Evolutionary conservation across 805 yeast species (phyloP), one percentile per base, ranked within the genome.

Genomic region (Starmera amethionina): DNA sequence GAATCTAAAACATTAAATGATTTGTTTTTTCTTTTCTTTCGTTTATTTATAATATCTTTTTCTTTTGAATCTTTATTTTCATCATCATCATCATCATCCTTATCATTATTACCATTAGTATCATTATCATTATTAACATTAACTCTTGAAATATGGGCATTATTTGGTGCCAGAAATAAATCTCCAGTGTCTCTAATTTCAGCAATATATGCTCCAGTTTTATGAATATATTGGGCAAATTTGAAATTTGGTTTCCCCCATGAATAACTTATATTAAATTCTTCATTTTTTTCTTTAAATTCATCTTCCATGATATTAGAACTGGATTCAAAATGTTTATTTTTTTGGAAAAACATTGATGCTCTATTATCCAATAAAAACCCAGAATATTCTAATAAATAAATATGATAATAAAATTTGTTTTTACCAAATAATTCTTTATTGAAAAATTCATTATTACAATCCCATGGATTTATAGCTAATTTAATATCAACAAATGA

Each of bases 191-290:
- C 85, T 47, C 89, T 67, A 29, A 90, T 67, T 59, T 90, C 97
- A 2, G 93, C 95, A 40, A 93, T 77, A 51, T 89, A 86, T 1
- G 85, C 79, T 3, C 99, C 99, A 0, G 95, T 77, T 43, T 69
- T 72, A 58, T 93, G 98, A 38, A 93, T 81, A 55, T 83, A 94
- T 59, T 93, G 98, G 1, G 86, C 87, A 58, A 75, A 83, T 52
- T 79, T 76, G 64, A 84, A 88, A 30, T 66, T 67, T 2, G 96
- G 94, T 42, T 70, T 74, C 2, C 97, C 97, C 97, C 97, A 90
- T 15, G 95, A 83, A 58, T 88, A 90, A 14, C 68, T 56, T 16
- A 89, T 79, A 35, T 85, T 88, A 50, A 84, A 75, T 19, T 65
- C 66, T 5, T 51, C 64, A 25, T 64, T 61, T 22, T 22, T 8